Evolutionary conservation across 768 basidiomycete genomes (phyloP).

Genomic region (Trametes coccinea): DNA sequence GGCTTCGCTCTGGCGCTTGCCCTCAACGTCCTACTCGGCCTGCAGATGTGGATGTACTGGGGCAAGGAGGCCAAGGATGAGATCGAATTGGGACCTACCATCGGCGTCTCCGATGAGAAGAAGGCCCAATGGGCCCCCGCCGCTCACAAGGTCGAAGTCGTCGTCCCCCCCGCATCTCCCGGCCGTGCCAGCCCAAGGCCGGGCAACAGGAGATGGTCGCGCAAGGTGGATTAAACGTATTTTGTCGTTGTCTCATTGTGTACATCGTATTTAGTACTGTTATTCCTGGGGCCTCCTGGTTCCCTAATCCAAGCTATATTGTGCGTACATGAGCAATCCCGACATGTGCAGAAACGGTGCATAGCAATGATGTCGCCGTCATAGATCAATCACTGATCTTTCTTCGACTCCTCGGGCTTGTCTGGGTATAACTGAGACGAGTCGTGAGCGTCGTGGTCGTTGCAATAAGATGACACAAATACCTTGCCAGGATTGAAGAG

Average conservation of each 20-base stretch:
- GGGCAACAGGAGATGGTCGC: constrained; percentile 65
- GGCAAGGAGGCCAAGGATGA: constrained; percentile 48
- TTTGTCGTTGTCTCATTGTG: background rate
- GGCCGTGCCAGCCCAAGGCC: constrained; percentile 45
- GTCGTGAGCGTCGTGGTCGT: constrained; percentile 29
- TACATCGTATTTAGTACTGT: constrained; percentile 1
- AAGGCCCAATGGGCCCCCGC: constrained; percentile 13
- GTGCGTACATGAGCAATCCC: background rate
- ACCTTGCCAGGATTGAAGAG: constrained; percentile 88
- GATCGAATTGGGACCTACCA: constrained; percentile 19
- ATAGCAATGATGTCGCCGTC: background rate
- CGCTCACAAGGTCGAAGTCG: constrained; percentile 41
- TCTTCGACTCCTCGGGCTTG: background rate
- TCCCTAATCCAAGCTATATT: constrained; percentile 5
- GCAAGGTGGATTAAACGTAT: constrained; percentile 61
- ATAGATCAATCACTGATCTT: background rate
- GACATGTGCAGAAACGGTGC: background rate
- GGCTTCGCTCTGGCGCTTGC: constrained; percentile 83
- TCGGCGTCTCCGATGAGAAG: constrained; percentile 29
- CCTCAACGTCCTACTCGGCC: constrained; percentile 82
- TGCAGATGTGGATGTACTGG: constrained; percentile 86
- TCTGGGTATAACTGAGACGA: background rate
- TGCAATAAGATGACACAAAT: constrained; percentile 27
- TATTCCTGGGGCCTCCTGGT: background rate
- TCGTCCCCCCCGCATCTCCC: constrained; percentile 46